Conservation (phyloP, 495 filamentous ascomycete species). For the Neurospora sp. region DNA sequence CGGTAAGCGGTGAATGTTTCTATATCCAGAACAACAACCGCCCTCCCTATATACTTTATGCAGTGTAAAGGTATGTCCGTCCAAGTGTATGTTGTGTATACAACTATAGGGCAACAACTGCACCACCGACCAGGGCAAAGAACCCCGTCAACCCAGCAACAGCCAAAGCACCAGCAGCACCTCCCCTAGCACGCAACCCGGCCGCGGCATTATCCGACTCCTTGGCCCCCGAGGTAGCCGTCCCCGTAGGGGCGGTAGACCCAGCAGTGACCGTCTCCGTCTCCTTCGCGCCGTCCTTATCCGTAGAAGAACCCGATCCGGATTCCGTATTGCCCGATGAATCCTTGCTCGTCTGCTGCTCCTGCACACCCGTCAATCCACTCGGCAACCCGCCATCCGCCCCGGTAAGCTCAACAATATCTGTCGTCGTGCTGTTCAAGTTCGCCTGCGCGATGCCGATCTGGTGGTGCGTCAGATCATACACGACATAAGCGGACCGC, state of each 20-base stretch:
- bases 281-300: not conserved
- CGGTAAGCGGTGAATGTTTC: not conserved
- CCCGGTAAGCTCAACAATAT: constrained; percentile 33
- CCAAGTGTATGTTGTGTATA: not conserved
- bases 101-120: constrained; percentile 14
- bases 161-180: constrained; percentile 5
- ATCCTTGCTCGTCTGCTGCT: constrained; percentile 13
- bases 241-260: not conserved
- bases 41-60: not conserved
- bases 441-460: constrained; percentile 81
- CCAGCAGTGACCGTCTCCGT: constrained; percentile 1
- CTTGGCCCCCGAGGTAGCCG: constrained; percentile 1
- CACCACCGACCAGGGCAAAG: constrained; percentile 17
- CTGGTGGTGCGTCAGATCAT: constrained; percentile 75
- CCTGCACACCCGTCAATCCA: constrained; percentile 24
- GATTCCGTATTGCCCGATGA: not conserved
- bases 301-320: not conserved
- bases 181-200: constrained; percentile 5
- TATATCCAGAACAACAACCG: not conserved
- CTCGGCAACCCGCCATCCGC: constrained; percentile 27
- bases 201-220: not conserved
- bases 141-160: constrained; percentile 12
- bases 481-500: constrained; percentile 87
- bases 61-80: not conserved
- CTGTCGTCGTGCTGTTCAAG: constrained; percentile 56